Evolutionary conservation across 768 basidiomycete genomes (phyloP).

Genomic region (Imleria badia): DNA sequence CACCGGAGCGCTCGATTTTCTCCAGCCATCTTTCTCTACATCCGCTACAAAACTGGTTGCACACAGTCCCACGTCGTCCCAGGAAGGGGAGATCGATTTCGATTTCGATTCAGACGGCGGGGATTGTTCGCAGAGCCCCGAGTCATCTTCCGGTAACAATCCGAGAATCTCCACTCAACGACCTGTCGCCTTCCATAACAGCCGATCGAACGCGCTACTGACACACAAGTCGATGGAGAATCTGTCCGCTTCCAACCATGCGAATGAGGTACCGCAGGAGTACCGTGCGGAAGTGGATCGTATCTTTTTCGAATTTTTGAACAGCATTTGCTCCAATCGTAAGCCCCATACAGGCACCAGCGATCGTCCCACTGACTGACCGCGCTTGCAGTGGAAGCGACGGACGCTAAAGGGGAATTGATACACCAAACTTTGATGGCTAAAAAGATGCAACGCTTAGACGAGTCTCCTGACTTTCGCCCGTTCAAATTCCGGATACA

Average conservation of each 20-base stretch:
- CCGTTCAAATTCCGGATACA: conserved; percentile 99
- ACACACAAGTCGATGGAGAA: conserved; percentile 29
- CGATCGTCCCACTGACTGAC: conserved; percentile 12
- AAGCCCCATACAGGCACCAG: conserved; percentile 34
- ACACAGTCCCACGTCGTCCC: conserved; percentile 37
- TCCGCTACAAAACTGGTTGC: conserved; percentile 9
- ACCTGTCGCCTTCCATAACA: conserved; percentile 12
- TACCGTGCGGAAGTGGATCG: conserved; percentile 81
- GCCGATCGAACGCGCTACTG: conserved; percentile 12
- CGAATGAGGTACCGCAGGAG: conserved; percentile 75
- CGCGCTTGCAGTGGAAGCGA: conserved; percentile 72
- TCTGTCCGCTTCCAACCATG: conserved; percentile 33
- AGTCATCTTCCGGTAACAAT: conserved; percentile 29
- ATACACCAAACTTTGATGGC: conserved; percentile 99
- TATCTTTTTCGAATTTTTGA: conserved; percentile 89
- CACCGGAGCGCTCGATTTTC: conserved; percentile 32
- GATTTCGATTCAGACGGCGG: conserved; percentile 47
- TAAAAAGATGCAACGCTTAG: conserved; percentile 96
- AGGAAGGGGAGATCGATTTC: conserved; percentile 52
- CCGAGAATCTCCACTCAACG: conserved; percentile 26
- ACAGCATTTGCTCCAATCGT: conserved; percentile 87
- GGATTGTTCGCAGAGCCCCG: conserved; percentile 30
- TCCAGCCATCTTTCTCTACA: conserved; percentile 20
- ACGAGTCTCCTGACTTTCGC: conserved; percentile 94
- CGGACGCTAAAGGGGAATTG: conserved; percentile 92